Base-by-base conservation (phyloP, 768 basidiomycete species). In the Boletales sp. region DNA sequence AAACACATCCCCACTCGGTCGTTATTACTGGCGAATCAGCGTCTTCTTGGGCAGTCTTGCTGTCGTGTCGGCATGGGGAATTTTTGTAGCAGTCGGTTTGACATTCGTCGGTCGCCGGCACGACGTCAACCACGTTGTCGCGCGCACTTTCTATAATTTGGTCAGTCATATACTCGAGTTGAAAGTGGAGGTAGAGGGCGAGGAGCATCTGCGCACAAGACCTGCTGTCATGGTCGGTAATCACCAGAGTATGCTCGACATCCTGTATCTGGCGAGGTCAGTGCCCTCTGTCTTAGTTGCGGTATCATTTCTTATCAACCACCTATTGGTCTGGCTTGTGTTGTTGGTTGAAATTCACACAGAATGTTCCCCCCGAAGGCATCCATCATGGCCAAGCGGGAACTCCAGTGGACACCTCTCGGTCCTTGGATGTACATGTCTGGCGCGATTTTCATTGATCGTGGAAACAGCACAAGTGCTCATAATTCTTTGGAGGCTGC, bases 171-270 rank as follows among this genome's bases (percentile, higher is more conserved):
- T 82, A 3, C 63, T 95, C 40, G 86, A 83, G 57, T 69, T 94
- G 54, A 66, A 70, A 41, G 72, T 96, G 58, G 80, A 84, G 50
- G 78, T 98, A 32, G 94, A 98, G 65, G 94, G 93, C 11, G 82
- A 82, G 63, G 91, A 98, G 64, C 72, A 94, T 64, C 72, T 98
- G 40, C 68, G 74, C 57, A 77, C 74, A n/a, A 71, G 74, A 44
- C 90, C 93, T 8, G 82, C 83, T 1, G 80, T 97, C 12, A 67
- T 92, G 25, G 79, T 97, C 63, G 81, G 79, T 12, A 98, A 97
- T 64, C 95, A 98, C 66, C 95, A 98, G 74, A 93, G 87, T 51
- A 87, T 93, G 82, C 67, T 96, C 39, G 93, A 96, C 68, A 79
- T 99, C 53, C 66, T 95, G 33, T 82, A 83, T 59, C 71, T 93